Conservation (phyloP, 129 eudicot genomes). For the Escallonia herrerae region DNA sequence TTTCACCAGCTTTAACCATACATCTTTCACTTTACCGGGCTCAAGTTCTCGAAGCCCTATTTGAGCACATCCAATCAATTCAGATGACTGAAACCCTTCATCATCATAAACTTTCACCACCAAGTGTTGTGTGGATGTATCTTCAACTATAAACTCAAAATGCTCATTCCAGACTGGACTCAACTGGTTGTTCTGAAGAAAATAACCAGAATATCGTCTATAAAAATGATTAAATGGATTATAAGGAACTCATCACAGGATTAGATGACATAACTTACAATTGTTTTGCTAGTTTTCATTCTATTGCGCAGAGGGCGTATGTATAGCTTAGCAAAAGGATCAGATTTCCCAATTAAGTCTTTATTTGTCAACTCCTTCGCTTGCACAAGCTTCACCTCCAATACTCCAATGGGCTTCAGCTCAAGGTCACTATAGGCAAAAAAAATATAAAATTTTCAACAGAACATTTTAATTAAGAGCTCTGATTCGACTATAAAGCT, state of each 20-base stretch:
- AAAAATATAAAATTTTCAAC: neutral
- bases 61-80: constrained; percentile 86
- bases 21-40: constrained; percentile 94
- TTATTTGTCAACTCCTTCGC: constrained; percentile 84
- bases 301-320: constrained; percentile 66
- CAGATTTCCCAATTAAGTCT: constrained; percentile 92
- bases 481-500: too few species aligned
- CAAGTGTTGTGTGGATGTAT: constrained; percentile 79
- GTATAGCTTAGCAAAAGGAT: constrained; percentile 80
- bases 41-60: constrained; percentile 56
- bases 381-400: constrained; percentile 96
- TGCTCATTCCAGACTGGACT: constrained; percentile 99
- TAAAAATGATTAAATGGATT: neutral
- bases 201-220: constrained; percentile 1
- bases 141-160: constrained; percentile 88
- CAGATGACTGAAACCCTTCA: constrained; percentile 81
- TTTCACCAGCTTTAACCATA: constrained; percentile 90
- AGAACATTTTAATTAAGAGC: too few species aligned
- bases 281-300: constrained; percentile 68
- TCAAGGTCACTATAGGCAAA: constrained; percentile 58
- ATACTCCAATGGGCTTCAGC: constrained; percentile 77
- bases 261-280: constrained; percentile 60
- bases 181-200: constrained; percentile 67
- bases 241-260: neutral
- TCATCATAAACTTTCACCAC: constrained; percentile 78